Evolutionary conservation across 2,329 filamentous ascomycete genomes (phyloP).

Genomic region (Diplodia seriata): DNA sequence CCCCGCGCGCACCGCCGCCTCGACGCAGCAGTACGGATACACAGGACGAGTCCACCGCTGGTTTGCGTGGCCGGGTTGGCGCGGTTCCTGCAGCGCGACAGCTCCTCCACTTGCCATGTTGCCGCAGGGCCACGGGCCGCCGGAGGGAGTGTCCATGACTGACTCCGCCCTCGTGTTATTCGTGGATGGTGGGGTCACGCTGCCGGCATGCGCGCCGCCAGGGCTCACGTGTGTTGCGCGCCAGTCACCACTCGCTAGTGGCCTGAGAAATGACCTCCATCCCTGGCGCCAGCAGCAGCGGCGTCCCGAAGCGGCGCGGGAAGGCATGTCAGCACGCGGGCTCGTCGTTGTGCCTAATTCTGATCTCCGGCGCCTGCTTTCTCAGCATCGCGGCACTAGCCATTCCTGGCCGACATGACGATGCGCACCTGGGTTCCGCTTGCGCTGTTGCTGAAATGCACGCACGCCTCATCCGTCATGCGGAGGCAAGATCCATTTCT

Average conservation of each 20-base stretch:
- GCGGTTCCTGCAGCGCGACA: slow-evolving; percentile 25
- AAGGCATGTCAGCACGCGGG: slow-evolving; percentile 6
- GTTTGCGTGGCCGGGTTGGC: neutral
- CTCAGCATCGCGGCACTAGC: slow-evolving; percentile 21
- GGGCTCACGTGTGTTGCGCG: slow-evolving; percentile 20
- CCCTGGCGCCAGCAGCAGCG: slow-evolving; percentile 11
- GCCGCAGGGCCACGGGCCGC: slow-evolving; percentile 28
- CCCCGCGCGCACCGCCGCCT: slow-evolving; percentile 14
- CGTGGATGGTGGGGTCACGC: slow-evolving; percentile 23
- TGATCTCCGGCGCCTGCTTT: slow-evolving; percentile 5
- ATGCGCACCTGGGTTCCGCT: slow-evolving; percentile 4
- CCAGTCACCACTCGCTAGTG: slow-evolving; percentile 13
- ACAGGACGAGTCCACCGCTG: neutral
- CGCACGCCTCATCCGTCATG: slow-evolving; percentile 2
- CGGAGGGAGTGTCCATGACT: slow-evolving; percentile 22
- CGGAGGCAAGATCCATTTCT: neutral
- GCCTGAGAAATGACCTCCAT: slow-evolving; percentile 22
- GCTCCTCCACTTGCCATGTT: slow-evolving; percentile 28
- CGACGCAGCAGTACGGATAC: neutral
- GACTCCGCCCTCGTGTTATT: slow-evolving; percentile 26
- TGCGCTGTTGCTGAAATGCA: neutral
- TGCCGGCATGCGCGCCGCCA: slow-evolving; percentile 12
- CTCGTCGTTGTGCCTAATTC: slow-evolving; percentile 6
- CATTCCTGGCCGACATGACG: slow-evolving; percentile 19
- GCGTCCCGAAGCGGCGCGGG: neutral